Base-by-base conservation (phyloP, 305 asterid genomes). In the Lippia alba region DNA sequence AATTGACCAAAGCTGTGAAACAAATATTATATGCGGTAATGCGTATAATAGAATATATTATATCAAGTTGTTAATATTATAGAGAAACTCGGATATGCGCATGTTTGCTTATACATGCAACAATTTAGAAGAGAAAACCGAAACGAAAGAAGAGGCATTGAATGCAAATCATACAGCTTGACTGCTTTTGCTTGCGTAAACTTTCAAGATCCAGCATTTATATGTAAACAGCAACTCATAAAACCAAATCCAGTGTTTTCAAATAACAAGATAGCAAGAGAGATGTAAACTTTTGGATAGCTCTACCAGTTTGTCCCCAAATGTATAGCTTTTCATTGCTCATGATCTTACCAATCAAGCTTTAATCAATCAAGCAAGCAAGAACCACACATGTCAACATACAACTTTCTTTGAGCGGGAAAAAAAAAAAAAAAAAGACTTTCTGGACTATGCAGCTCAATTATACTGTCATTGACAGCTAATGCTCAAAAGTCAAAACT, bases 1-100 rank as follows among this genome's bases (percentile, higher is more conserved):
- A 33, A 15, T 50, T 61, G 49, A 64, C 24, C 62, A 14, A 48
- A 63, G 64, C 56, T 40, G 33, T 18, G 36, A 45, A 19, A 32
- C 12, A 5, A 24, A 61, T 12, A 56, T 41, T 15, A 30, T n/a
- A 14, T n/a, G 36, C 7, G 18, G 16, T n/a, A 61, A 24, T 34
- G 18, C 9, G 12, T 16, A 40, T 16, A 41, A 59, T 66, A 10
- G 19, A 56, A 20, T 24, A 15, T 12, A 44, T 36, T 36, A 36
- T 36, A 4, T 36, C 41, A 36, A 36, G 41, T 36, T 36, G 41
- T 36, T 36, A 62, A 60, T 32, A 63, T 15, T 12, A 40, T 18
- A 11, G 40, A 49, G 57, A 73, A 65, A 72, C 57, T 58, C 18
- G 9, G 49, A 51, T 46, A 39, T 8, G 41, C 36, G 62, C 34